These are phyloP conservation scores for Lachnellula subtilissima DNA, from an alignment of 2,329 filamentous ascomycete species.

Conservation along the genomic window DNA sequence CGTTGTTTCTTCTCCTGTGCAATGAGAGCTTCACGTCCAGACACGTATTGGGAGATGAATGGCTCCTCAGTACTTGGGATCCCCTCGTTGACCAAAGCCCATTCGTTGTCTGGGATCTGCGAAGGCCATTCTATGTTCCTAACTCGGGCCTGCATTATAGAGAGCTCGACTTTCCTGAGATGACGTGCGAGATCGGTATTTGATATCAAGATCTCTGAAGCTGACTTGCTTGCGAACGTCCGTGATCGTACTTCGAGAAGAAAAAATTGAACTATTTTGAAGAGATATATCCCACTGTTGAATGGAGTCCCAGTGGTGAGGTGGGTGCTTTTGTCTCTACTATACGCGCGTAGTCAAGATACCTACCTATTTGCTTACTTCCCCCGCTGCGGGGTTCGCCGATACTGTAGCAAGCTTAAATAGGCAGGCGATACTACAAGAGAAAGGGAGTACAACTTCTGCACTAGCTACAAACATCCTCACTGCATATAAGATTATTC, in stretches of 20 bases:
- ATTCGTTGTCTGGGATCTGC: slow-evolving; percentile 46
- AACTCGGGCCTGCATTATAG: slow-evolving; percentile 21
- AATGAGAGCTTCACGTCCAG: slow-evolving; percentile 71
- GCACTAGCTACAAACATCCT: too few species aligned
- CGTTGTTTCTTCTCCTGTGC: slow-evolving; percentile 75
- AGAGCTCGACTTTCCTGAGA: neutral
- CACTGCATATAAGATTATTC: too few species aligned
- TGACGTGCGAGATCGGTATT: neutral
- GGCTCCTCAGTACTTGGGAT: slow-evolving; percentile 59
- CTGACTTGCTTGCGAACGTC: neutral
- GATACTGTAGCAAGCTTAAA: slow-evolving; percentile 3
- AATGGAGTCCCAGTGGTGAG: neutral
- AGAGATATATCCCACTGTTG: neutral
- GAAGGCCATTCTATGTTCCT: slow-evolving; percentile 28
- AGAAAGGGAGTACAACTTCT: neutral
- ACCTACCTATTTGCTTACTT: neutral
- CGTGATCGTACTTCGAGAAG: too few species aligned
- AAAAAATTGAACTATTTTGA: neutral
- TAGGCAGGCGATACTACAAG: slow-evolving; percentile 8
- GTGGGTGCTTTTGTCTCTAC: neutral
- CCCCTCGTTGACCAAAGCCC: slow-evolving; percentile 52
- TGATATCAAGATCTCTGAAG: neutral
- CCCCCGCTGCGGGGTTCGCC: slow-evolving; percentile 15
- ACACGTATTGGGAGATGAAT: slow-evolving; percentile 77
- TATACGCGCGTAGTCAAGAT: neutral